A percentile compares a stretch with the other conserved stretches of the same genome.
phyloP scores from a whole-genome alignment of 148 eudicot genomes.

The Chenopodium quinoa region DNA sequence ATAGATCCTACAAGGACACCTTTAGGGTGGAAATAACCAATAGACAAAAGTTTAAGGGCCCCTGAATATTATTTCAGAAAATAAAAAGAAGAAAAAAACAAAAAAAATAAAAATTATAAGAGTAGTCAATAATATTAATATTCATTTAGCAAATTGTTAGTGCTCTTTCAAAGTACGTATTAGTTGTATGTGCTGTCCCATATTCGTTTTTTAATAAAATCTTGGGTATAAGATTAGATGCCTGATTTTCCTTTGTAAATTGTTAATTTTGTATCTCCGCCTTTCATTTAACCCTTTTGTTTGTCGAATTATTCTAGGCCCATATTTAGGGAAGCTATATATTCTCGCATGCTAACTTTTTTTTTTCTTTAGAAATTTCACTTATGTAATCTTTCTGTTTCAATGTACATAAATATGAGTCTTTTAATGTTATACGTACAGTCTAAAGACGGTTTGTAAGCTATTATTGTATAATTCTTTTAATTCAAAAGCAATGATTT shows the following conservation, averaged over 20 bases:
- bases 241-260: slow-evolving; percentile 5
- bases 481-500: too few relatives aligned
- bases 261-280: slow-evolving; percentile 11
- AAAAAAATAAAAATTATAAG: neutral
- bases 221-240: slow-evolving; percentile 26
- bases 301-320: slow-evolving; percentile 16
- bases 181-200: slow-evolving; percentile 31
- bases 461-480: too few relatives aligned
- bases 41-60: neutral
- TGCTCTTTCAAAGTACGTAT: slow-evolving; percentile 25
- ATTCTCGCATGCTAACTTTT: neutral
- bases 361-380: neutral
- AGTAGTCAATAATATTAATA: neutral
- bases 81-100: neutral
- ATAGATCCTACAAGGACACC: slow-evolving; percentile 23
- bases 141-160: slow-evolving; percentile 17
- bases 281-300: neutral
- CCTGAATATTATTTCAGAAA: slow-evolving; percentile 5
- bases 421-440: too few relatives aligned
- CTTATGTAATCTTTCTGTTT: too few relatives aligned
- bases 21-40: slow-evolving; percentile 15
- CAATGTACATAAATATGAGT: too few relatives aligned
- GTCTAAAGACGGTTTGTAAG: too few relatives aligned
- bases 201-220: neutral
- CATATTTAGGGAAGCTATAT: slow-evolving; percentile 11